Evolutionary conservation across 257 asterid genomes (phyloP).

Genomic region (Przewalskia tangutica): DNA sequence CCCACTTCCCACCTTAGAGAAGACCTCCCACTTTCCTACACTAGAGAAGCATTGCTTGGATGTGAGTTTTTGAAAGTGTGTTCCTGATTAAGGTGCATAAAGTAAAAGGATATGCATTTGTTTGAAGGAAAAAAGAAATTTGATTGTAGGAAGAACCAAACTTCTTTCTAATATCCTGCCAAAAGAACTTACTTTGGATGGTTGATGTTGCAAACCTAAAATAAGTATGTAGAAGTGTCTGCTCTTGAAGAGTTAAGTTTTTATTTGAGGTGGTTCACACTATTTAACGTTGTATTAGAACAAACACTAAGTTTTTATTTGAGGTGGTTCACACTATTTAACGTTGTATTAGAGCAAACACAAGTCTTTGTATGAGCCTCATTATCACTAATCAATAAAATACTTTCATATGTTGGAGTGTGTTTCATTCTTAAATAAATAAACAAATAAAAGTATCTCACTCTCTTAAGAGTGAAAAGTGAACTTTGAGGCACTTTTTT

Average conservation of each 20-base stretch:
- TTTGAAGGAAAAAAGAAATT: not conserved
- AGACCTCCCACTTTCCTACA: too few species aligned
- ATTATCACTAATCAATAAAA: not conserved
- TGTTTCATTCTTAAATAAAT: not conserved
- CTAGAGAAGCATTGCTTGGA: too few species aligned
- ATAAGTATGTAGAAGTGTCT: not conserved
- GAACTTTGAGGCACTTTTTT: not conserved
- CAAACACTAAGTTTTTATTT: not conserved
- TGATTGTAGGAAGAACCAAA: not conserved
- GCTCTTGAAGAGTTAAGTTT: not conserved
- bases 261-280: not conserved
- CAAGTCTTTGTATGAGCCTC: not conserved
- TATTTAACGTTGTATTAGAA: not conserved
- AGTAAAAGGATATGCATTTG: not conserved
- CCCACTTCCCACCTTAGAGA: too few species aligned
- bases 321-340: not conserved
- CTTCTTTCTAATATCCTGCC: not conserved
- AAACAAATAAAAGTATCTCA: not conserved
- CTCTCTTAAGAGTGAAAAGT: not conserved
- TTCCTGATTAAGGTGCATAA: not conserved
- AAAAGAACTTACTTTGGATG: not conserved
- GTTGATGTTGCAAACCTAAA: not conserved
- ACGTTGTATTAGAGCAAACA: not conserved
- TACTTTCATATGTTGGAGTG: not conserved
- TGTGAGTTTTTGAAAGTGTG: not conserved